A percentile compares a stretch with the other conserved stretches of the same genome.
Evolutionary conservation across 768 basidiomycete species (phyloP).

Genomic region (Stropharia rugosoannulata): DNA sequence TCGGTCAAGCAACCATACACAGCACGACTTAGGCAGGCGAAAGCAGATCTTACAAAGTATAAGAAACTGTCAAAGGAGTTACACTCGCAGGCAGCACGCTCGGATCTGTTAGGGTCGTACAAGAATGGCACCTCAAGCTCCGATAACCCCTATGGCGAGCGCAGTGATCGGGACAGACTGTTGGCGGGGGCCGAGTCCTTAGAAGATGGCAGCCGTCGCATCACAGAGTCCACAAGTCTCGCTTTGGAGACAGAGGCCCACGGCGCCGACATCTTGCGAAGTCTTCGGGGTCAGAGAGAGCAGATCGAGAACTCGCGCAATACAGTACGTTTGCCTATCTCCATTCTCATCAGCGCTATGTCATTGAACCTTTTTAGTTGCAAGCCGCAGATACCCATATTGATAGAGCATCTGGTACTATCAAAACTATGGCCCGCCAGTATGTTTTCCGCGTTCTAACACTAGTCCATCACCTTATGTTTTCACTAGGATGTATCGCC

Average conservation of each 20-base stretch:
- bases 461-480: not conserved
- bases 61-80: conserved; percentile 79
- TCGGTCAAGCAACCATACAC: conserved; percentile 74
- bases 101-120: conserved; percentile 51
- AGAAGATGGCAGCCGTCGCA: conserved; percentile 69
- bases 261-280: conserved; percentile 85
- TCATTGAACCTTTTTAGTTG: conserved; percentile 44
- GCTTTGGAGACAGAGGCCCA: conserved; percentile 93
- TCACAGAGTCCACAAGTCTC: conserved; percentile 79
- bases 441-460: conserved; percentile 33
- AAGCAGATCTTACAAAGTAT: conserved; percentile 67
- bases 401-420: conserved; percentile 82
- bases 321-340: conserved; percentile 49
- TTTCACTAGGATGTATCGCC: conserved; percentile 84
- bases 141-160: conserved; percentile 73
- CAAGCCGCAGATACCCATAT: conserved; percentile 80
- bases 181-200: conserved; percentile 71
- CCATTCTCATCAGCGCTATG: not conserved
- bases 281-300: conserved; percentile 80
- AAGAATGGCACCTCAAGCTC: conserved; percentile 29
- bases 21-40: conserved; percentile 63
- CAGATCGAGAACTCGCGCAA: conserved; percentile 88
- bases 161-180: conserved; percentile 68
- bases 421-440: conserved; percentile 93
- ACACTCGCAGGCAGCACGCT: conserved; percentile 62